These are phyloP conservation scores for Byssothecium circinans DNA, from an alignment of 2,329 filamentous ascomycete genomes.

Conservation along the genomic window DNA sequence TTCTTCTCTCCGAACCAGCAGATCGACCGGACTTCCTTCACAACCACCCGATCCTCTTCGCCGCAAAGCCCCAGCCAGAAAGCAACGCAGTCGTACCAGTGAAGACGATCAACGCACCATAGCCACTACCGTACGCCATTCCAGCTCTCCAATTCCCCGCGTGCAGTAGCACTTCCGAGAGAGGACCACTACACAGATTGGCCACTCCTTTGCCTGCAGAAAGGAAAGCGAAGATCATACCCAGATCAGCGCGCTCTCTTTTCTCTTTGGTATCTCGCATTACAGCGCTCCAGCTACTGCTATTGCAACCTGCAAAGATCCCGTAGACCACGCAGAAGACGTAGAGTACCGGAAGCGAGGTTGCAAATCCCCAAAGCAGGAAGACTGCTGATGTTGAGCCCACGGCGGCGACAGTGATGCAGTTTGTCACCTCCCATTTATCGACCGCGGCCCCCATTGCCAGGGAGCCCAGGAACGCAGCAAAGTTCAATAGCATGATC, in stretches of 20 bases:
- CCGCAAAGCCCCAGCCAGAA: constrained; percentile 33
- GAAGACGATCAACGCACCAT: constrained; percentile 47
- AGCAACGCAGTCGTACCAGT: constrained; percentile 45
- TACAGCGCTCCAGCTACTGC: constrained; percentile 50
- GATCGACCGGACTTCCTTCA: background rate
- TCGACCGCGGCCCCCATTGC: constrained; percentile 45
- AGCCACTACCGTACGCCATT: constrained; percentile 48
- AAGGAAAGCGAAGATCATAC: constrained; percentile 53
- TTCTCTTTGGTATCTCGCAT: constrained; percentile 46
- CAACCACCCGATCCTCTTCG: constrained; percentile 36
- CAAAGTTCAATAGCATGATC: constrained; percentile 45
- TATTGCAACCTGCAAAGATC: constrained; percentile 45
- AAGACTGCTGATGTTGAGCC: constrained; percentile 43
- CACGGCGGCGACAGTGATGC: constrained; percentile 41
- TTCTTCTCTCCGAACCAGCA: too few species aligned
- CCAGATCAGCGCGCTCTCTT: constrained; percentile 45
- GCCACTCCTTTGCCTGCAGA: constrained; percentile 55
- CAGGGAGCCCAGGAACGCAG: constrained; percentile 42
- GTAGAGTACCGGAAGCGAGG: constrained; percentile 45
- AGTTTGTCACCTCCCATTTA: constrained; percentile 43
- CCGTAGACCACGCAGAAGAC: constrained; percentile 49
- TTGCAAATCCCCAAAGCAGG: constrained; percentile 52
- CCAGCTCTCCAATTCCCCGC: constrained; percentile 40
- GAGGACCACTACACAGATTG: constrained; percentile 54
- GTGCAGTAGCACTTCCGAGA: constrained; percentile 52